These are phyloP conservation scores for Amanita rimosa DNA, from an alignment of 768 basidiomycete genomes.

Conservation along the genomic window DNA sequence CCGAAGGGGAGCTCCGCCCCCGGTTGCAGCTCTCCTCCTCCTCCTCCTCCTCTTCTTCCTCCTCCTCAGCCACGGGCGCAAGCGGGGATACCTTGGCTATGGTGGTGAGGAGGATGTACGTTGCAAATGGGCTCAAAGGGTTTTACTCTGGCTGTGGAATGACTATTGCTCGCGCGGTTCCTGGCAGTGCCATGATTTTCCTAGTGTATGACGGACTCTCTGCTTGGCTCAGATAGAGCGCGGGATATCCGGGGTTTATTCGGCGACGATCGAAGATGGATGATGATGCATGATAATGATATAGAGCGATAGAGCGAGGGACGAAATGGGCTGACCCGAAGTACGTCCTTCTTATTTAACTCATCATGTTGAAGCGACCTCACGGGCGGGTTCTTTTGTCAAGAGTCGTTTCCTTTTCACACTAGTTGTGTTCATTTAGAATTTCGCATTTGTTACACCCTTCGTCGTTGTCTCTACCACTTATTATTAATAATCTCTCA, in stretches of 20 bases:
- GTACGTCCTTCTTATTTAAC: background rate
- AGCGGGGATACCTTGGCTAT: constrained; percentile 32
- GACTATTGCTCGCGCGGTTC: constrained; percentile 75
- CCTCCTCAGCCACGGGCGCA: background rate
- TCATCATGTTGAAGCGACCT: background rate
- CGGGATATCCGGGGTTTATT: background rate
- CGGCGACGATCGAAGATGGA: background rate
- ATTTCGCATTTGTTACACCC: background rate
- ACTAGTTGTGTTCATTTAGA: background rate
- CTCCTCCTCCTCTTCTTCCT: too few species aligned
- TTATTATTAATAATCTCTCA: background rate
- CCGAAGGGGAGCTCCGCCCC: constrained; percentile 76
- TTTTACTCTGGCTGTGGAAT: constrained; percentile 91
- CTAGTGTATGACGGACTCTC: constrained; percentile 78
- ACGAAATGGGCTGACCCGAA: background rate
- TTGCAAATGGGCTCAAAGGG: constrained; percentile 65
- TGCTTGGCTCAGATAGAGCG: constrained; percentile 25
- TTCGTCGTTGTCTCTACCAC: background rate
- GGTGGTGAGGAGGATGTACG: constrained; percentile 61
- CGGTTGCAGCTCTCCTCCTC: constrained; percentile 18
- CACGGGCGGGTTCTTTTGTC: background rate
- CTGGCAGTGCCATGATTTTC: constrained; percentile 89
- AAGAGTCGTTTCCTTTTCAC: background rate
- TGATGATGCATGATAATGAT: too few species aligned
- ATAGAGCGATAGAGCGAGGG: background rate